A percentile compares a stretch with the other conserved stretches of the same genome.
Conservation (phyloP, 2,329 filamentous ascomycete species). For the Hymenoscyphus salicellus region DNA sequence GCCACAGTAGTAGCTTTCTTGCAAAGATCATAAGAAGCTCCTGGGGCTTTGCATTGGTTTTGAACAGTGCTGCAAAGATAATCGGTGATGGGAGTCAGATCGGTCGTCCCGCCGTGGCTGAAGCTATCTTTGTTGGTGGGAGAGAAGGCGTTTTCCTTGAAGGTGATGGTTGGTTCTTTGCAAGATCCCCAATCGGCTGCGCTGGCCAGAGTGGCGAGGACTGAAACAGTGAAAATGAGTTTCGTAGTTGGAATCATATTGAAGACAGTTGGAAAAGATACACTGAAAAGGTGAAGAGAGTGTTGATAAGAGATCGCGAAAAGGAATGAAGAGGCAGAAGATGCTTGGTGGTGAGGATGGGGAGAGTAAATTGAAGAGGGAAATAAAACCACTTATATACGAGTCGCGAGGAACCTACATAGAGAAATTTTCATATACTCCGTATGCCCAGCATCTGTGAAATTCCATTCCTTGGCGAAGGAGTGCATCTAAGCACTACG, state of each 20-base stretch:
- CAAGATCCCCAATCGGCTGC: conserved; percentile 1
- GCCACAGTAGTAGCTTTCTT: neutral
- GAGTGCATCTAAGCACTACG: too few relatives aligned
- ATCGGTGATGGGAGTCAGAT: neutral
- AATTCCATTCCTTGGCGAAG: too few relatives aligned
- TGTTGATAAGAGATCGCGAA: neutral
- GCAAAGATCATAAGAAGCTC: neutral
- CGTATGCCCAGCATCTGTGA: too few relatives aligned
- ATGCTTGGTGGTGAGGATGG: too few relatives aligned
- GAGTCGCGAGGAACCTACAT: too few relatives aligned
- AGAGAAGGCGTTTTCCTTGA: neutral
- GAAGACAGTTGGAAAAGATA: neutral
- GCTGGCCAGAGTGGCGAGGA: neutral
- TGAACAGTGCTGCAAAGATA: neutral
- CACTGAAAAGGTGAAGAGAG: neutral
- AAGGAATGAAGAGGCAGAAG: neutral
- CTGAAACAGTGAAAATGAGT: neutral
- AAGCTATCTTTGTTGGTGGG: neutral
- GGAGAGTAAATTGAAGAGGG: too few relatives aligned
- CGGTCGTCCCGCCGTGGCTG: neutral
- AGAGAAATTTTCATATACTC: too few relatives aligned
- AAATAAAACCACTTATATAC: too few relatives aligned
- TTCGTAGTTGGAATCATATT: neutral
- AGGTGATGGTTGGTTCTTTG: conserved; percentile 2
- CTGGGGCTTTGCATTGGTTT: conserved; percentile 3